These are phyloP conservation scores for Tricholoma matsutake DNA, from an alignment of 768 basidiomycete species.

Conservation along the genomic window DNA sequence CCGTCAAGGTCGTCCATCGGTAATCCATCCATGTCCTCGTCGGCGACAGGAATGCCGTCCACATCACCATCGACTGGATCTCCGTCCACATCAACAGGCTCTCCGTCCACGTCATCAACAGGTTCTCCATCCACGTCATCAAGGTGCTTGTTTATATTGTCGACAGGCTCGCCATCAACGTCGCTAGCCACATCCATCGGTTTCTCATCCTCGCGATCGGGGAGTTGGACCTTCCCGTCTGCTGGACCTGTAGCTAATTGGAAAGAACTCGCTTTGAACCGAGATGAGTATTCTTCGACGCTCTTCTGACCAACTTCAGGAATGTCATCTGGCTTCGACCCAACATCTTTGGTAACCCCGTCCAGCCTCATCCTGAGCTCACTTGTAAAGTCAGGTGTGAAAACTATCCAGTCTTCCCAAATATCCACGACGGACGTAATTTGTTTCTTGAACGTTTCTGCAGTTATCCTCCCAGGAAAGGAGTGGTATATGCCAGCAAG, in stretches of 20 bases:
- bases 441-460: slow-evolving; percentile 93
- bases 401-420: slow-evolving; percentile 99
- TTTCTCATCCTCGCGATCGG: slow-evolving; percentile 23
- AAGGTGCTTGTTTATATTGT: slow-evolving; percentile 47
- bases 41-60: slow-evolving; percentile 34
- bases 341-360: slow-evolving; percentile 40
- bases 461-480: slow-evolving; percentile 94
- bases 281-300: slow-evolving; percentile 42
- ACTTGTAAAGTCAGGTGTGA: slow-evolving; percentile 80
- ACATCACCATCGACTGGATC: slow-evolving; percentile 37
- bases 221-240: slow-evolving; percentile 16
- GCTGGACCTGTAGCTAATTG: slow-evolving; percentile 57
- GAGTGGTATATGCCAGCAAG: slow-evolving; percentile 91
- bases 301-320: slow-evolving; percentile 22
- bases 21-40: slow-evolving; percentile 22
- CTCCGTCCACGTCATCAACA: slow-evolving; percentile 26
- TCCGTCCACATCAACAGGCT: slow-evolving; percentile 38
- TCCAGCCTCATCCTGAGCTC: slow-evolving; percentile 75
- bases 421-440: slow-evolving; percentile 87
- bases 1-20: slow-evolving; percentile 18
- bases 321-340: slow-evolving; percentile 27
- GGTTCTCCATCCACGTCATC: slow-evolving; percentile 46
- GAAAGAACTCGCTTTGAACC: slow-evolving; percentile 79
- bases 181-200: slow-evolving; percentile 36
- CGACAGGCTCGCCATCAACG: slow-evolving; percentile 42